Evolutionary conservation across 805 yeast genomes (phyloP).

Genomic region (Hermanozyma aechmeae): DNA sequence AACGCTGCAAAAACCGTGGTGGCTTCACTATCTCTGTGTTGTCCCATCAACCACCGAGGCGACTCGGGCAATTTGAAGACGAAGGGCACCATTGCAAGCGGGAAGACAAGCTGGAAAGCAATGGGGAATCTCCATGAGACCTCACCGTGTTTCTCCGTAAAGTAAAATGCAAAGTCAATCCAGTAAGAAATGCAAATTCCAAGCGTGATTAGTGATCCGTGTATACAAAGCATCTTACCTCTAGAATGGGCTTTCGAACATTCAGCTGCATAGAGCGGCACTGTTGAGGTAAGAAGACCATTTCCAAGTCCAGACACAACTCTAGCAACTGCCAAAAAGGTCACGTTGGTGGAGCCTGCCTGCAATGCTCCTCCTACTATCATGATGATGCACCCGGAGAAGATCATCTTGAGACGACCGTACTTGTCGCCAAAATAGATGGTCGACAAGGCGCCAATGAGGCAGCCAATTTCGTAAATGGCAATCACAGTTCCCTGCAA

Average conservation of each 20-base stretch:
- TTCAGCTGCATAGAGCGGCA: slow-evolving; percentile 28
- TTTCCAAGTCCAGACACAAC: slow-evolving; percentile 25
- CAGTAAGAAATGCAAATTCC: slow-evolving; percentile 25
- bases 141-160: slow-evolving; percentile 14
- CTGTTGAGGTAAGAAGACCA: slow-evolving; percentile 26
- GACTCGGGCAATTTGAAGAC: slow-evolving; percentile 30
- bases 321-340: slow-evolving; percentile 22
- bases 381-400: slow-evolving; percentile 12
- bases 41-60: slow-evolving; percentile 33
- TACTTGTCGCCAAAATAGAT: slow-evolving; percentile 13
- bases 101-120: slow-evolving; percentile 19
- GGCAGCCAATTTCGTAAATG: slow-evolving; percentile 14
- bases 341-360: slow-evolving; percentile 12
- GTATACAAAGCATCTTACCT: slow-evolving; percentile 21
- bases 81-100: slow-evolving; percentile 8
- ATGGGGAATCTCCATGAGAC: slow-evolving; percentile 26
- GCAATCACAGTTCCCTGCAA: slow-evolving; percentile 15
- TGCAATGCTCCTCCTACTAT: slow-evolving; percentile 16
- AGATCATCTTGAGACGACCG: slow-evolving; percentile 13
- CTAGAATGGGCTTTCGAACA: slow-evolving; percentile 23
- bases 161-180: slow-evolving; percentile 27
- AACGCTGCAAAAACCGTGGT: slow-evolving; percentile 9
- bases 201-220: slow-evolving; percentile 17
- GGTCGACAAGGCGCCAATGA: slow-evolving; percentile 12
- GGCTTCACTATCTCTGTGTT: slow-evolving; percentile 21